Conservation (phyloP, 352 stramenopile species). For the Saprolegnia diclina region DNA sequence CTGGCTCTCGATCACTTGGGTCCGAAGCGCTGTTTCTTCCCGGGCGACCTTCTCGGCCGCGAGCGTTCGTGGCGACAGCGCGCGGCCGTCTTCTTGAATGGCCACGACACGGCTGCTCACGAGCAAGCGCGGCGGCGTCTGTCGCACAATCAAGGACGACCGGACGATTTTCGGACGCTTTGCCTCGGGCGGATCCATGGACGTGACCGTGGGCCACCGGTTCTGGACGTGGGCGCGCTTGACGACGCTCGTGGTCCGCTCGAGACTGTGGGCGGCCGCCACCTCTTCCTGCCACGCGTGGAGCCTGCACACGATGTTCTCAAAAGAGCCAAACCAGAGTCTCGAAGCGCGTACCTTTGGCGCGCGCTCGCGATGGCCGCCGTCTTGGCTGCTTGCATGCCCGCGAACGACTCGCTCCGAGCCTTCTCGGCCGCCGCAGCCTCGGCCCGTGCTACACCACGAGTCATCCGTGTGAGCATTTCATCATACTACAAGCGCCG, state of each 20-base stretch:
- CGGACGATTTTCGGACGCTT: background rate
- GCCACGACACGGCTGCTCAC: background rate
- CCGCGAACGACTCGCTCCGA: background rate
- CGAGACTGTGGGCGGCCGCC: background rate
- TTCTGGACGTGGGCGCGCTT: background rate
- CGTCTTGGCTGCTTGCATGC: slow-evolving; percentile 5
- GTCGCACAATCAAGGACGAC: background rate
- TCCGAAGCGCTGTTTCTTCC: slow-evolving; percentile 17
- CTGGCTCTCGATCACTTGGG: slow-evolving; percentile 26
- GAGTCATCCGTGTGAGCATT: background rate
- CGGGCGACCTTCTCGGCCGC: background rate
- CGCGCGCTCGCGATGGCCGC: background rate
- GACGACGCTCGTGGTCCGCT: background rate
- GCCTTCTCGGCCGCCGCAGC: background rate
- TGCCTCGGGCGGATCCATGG: background rate
- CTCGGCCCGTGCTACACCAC: background rate
- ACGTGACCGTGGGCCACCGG: background rate
- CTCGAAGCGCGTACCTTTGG: background rate
- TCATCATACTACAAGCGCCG: background rate
- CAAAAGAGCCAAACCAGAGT: no score
- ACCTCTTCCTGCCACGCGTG: background rate
- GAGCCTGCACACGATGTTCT: background rate
- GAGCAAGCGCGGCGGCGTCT: background rate
- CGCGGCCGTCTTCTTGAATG: background rate
- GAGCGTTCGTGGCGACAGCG: background rate